Conservation (phyloP, 345 rosid genomes). For the Balakata baccata region DNA sequence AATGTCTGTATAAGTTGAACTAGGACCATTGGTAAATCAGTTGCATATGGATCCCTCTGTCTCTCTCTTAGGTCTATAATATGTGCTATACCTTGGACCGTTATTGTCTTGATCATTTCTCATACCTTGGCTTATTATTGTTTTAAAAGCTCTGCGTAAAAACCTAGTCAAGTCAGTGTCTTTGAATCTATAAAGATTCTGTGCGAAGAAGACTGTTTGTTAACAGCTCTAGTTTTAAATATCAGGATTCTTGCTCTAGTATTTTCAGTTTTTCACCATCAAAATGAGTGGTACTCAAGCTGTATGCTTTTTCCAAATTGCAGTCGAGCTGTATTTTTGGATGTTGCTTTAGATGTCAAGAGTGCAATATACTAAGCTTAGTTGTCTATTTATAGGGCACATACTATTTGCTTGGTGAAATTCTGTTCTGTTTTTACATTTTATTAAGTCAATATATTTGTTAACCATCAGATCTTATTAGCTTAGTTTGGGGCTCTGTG, state of each 20-base stretch:
- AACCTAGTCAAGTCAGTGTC: background rate
- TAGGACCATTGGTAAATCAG: background rate
- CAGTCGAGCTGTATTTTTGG: background rate
- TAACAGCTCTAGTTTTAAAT: background rate
- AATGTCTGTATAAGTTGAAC: background rate
- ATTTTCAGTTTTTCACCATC: background rate
- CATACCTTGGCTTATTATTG: background rate
- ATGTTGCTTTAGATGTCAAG: background rate
- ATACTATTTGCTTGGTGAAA: background rate
- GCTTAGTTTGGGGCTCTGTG: too few relatives aligned
- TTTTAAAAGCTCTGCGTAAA: background rate
- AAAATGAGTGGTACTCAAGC: background rate
- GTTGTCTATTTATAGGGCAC: background rate
- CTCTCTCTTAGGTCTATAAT: background rate
- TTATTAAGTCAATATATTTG: too few relatives aligned
- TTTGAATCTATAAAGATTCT: background rate
- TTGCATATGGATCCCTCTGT: background rate
- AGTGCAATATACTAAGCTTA: background rate
- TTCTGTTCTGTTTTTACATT: background rate
- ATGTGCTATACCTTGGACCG: background rate
- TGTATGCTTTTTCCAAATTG: background rate
- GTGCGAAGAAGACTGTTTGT: background rate
- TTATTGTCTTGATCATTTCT: background rate
- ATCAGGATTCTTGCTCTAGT: conserved; percentile 4
- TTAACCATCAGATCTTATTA: too few relatives aligned